Evolutionary conservation across 371 early-diverging fungal genomes (phyloP).

Genomic region (Mucor piriformis): DNA sequence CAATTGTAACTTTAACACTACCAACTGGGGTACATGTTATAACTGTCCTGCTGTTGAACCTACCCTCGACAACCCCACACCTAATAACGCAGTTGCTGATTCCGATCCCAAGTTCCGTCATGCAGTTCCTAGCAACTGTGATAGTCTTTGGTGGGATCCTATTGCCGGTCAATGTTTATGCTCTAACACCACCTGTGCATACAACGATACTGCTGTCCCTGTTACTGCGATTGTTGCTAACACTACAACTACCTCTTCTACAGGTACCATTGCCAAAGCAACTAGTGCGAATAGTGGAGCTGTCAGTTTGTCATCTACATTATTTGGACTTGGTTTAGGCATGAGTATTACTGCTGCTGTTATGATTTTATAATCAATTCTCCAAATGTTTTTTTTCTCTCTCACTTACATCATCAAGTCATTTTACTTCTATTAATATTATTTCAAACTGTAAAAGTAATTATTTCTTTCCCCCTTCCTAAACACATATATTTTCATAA

Average conservation of each 20-base stretch:
- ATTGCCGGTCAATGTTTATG: slow-evolving; percentile 61
- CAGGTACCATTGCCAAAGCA: background rate
- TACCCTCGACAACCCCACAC: slow-evolving; percentile 57
- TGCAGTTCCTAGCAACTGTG: slow-evolving; percentile 67
- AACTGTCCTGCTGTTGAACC: slow-evolving; percentile 64
- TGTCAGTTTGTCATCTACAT: background rate
- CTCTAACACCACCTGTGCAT: slow-evolving; percentile 51
- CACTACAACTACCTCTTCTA: slow-evolving; percentile 2
- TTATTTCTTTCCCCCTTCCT: background rate
- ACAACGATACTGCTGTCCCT: slow-evolving; percentile 55
- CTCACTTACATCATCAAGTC: background rate
- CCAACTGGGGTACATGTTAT: slow-evolving; percentile 66
- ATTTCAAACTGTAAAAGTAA: slow-evolving; percentile 38
- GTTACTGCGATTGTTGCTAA: slow-evolving; percentile 27
- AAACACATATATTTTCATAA: background rate
- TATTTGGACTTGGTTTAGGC: slow-evolving; percentile 10
- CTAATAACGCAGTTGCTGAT: slow-evolving; percentile 40
- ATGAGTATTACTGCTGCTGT: slow-evolving; percentile 5
- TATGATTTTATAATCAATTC: slow-evolving; percentile 14
- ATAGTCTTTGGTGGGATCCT: slow-evolving; percentile 78
- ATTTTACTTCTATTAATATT: slow-evolving; percentile 32
- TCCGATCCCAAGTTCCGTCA: slow-evolving; percentile 52
- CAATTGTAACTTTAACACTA: slow-evolving; percentile 58
- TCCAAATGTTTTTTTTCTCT: slow-evolving; percentile 27
- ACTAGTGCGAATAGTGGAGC: background rate